These are phyloP conservation scores for Prunus mume DNA, from an alignment of 306 rosid species.

Conservation along the genomic window DNA sequence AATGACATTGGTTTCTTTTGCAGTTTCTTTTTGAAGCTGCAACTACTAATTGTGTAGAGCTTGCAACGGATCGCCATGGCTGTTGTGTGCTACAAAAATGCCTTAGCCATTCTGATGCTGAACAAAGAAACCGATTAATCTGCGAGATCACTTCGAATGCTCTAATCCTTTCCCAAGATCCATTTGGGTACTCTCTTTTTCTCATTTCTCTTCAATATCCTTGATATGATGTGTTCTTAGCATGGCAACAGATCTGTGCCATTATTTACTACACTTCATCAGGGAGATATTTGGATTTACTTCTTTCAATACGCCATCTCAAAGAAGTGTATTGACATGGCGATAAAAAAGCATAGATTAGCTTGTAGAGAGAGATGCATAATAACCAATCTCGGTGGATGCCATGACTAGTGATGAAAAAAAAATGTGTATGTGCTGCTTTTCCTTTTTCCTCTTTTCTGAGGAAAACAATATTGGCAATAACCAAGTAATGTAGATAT, in stretches of 20 bases:
- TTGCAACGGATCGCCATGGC: conserved; percentile 57
- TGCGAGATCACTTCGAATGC: conserved; percentile 42
- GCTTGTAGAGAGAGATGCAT: neutral
- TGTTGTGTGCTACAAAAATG: conserved; percentile 66
- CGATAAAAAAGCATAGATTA: no score
- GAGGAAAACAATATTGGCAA: no score
- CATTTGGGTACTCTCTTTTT: conserved; percentile 44
- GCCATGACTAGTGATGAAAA: neutral
- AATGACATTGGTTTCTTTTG: conserved; percentile 11
- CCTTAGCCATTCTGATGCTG: conserved; percentile 39
- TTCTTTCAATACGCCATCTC: neutral
- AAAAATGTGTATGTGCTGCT: no score
- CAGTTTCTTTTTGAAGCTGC: conserved; percentile 60
- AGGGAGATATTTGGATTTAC: neutral
- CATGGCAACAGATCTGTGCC: neutral
- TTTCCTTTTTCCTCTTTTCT: no score
- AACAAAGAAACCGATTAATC: conserved; percentile 33
- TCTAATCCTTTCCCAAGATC: conserved; percentile 52
- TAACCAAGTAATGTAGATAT: neutral
- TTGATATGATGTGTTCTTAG: neutral
- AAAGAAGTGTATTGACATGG: neutral
- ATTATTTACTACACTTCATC: neutral
- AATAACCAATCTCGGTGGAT: neutral
- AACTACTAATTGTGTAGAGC: conserved; percentile 44
- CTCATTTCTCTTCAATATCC: neutral